Evolutionary conservation across 2,329 filamentous ascomycete genomes (phyloP), one percentile per base, ranked within the genome.

Genomic region (Gliomastix tumulicola): DNA sequence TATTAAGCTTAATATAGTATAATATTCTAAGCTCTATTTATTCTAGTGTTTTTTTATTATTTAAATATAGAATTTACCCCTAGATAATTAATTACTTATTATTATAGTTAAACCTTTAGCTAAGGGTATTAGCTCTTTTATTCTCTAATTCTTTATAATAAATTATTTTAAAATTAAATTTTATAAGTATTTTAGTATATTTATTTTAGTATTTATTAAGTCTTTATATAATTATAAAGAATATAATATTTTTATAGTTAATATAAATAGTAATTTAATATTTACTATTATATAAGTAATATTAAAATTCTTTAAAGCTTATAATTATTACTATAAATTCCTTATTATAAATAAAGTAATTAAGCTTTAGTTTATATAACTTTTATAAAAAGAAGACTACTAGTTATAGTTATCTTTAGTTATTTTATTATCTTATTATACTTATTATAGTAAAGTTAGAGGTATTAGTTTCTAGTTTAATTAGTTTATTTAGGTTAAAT

Each of bases 241-340:
- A 30, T 28, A 38, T 30, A 30, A 34, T 13, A 15, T 27, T 42
- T 20, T 20, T 44, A 21, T 38, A 32, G 41, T 21, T 10, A 18
- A 37, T 7, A 44, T 31, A 22, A 28, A 18, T 12, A n/a, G 21
- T 32, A 40, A 11, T 30, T 8, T 37, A 34, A 37, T 36, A n/a
- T 38, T 33, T n/a, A 20, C 22, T 38, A 35, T 21, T n/a, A 35
- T n/a, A n/a, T n/a, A n/a, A n/a, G n/a, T n/a, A n/a, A n/a, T n/a
- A n/a, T n/a, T n/a, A n/a, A n/a, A n/a, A n/a, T n/a, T n/a, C n/a
- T n/a, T n/a, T n/a, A n/a, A n/a, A n/a, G n/a, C n/a, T n/a, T n/a
- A n/a, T n/a, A n/a, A n/a, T n/a, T n/a, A n/a, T n/a, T n/a, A n/a
- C n/a, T n/a, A n/a, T n/a, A n/a, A n/a, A n/a, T n/a, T n/a, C n/a